Percentiles rank a stretch among this genome's conserved stretches.
phyloP scores from a whole-genome alignment of 495 filamentous ascomycete species.

The Choiromyces venosus region DNA sequence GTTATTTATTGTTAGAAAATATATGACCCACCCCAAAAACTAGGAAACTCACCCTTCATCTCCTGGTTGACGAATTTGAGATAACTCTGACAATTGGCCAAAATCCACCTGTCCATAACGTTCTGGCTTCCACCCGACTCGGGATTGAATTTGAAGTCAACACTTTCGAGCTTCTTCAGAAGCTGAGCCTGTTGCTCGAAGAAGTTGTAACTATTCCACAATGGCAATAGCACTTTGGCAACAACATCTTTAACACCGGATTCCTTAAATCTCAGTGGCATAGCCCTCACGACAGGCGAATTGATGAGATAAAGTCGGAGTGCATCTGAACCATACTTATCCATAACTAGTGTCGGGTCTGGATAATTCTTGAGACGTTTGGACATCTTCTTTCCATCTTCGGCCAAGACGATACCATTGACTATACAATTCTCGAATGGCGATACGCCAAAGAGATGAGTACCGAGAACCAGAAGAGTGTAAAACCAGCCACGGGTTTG shows the following conservation, averaged over 20 bases:
- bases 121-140: conserved; percentile 73
- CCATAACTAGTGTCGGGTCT: conserved; percentile 77
- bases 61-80: conserved; percentile 90
- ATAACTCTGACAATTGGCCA: conserved; percentile 87
- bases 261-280: conserved; percentile 89
- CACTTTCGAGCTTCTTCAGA: conserved; percentile 77
- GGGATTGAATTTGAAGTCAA: conserved; percentile 76
- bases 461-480: conserved; percentile 82
- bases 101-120: conserved; percentile 95
- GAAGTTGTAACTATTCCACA: conserved; percentile 98
- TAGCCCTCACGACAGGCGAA: conserved; percentile 89
- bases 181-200: conserved; percentile 93
- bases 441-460: conserved; percentile 78
- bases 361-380: conserved; percentile 98
- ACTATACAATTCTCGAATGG: conserved; percentile 97
- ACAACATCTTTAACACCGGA: conserved; percentile 92
- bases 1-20: conserved; percentile 5
- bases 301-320: conserved; percentile 94
- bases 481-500: conserved; percentile 98
- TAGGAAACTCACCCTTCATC: conserved; percentile 62
- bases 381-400: conserved; percentile 99
- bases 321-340: conserved; percentile 87
- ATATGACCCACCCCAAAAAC: background rate
- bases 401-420: conserved; percentile 90
- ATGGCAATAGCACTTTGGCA: conserved; percentile 81